Evolutionary conservation across 225 moss, liverwort and hornwort species (phyloP).

Genomic region (Pleurozium schreberi): DNA sequence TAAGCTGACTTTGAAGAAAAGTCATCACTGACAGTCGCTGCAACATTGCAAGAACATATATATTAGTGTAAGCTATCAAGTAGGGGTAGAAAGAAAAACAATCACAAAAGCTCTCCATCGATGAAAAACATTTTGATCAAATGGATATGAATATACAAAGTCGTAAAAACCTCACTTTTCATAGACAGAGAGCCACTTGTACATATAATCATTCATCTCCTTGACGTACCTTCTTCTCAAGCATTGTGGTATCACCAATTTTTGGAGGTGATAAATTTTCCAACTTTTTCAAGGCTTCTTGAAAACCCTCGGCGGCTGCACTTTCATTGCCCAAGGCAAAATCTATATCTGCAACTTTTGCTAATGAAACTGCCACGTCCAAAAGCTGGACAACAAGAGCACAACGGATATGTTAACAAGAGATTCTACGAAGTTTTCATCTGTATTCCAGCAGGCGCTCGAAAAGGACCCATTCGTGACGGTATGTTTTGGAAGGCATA

Average conservation of each 20-base stretch:
- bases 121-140: not conserved
- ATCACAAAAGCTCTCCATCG: not conserved
- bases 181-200: not conserved
- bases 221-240: slow-evolving; percentile 68
- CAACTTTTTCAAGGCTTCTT: slow-evolving; percentile 78
- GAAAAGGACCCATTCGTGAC: not conserved
- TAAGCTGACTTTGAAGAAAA: slow-evolving; percentile 68
- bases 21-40: slow-evolving; percentile 80
- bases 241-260: slow-evolving; percentile 10
- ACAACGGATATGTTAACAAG: not conserved
- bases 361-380: slow-evolving; percentile 87
- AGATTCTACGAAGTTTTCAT: not conserved
- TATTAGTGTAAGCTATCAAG: not conserved
- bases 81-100: not conserved
- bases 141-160: not conserved
- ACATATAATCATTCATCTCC: not conserved
- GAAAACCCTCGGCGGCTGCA: slow-evolving; percentile 69
- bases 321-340: slow-evolving; percentile 65
- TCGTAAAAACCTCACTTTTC: not conserved
- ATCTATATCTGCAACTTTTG: slow-evolving; percentile 94
- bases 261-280: slow-evolving; percentile 44
- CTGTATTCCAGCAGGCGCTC: not conserved
- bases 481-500: not conserved
- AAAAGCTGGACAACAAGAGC: slow-evolving; percentile 40
- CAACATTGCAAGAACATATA: slow-evolving; percentile 1